Evolutionary conservation across 202 grass and related monocot genomes (phyloP).

Genomic region (Brachypodium distachyon): DNA sequence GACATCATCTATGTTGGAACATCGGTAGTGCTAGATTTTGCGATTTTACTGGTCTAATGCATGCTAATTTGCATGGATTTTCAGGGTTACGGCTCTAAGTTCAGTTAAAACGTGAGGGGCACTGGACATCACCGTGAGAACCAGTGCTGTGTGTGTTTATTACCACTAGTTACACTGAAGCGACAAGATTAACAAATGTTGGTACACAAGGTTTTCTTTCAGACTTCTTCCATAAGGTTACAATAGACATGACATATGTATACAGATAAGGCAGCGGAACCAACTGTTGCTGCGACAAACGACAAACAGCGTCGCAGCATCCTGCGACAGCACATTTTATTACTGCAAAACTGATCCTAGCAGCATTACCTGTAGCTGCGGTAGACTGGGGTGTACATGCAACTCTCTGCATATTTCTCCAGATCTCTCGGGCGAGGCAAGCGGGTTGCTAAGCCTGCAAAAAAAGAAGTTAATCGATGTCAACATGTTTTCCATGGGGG

Average conservation of each 20-base stretch:
- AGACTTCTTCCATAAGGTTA: slow-evolving; percentile 14
- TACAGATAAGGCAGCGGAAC: slow-evolving; percentile 7
- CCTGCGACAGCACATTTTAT: slow-evolving; percentile 22
- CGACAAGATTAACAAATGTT: background rate
- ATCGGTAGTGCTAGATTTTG: too few relatives aligned
- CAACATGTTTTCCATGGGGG: background rate
- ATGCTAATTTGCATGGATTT: background rate
- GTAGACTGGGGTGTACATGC: slow-evolving; percentile 92
- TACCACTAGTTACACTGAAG: background rate
- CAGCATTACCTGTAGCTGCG: slow-evolving; percentile 61
- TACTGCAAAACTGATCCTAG: slow-evolving; percentile 46
- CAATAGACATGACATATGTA: slow-evolving; percentile 10
- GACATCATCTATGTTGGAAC: too few relatives aligned
- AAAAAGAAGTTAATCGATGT: background rate
- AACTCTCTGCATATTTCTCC: slow-evolving; percentile 84
- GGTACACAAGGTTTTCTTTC: background rate
- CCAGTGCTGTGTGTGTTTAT: background rate
- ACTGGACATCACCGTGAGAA: background rate
- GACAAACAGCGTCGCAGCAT: slow-evolving; percentile 2
- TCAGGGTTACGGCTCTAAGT: background rate
- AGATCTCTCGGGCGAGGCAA: slow-evolving; percentile 59
- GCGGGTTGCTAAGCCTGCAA: slow-evolving; percentile 80
- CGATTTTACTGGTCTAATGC: too few relatives aligned
- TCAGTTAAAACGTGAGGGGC: background rate
- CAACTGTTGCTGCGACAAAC: background rate